phyloP scores from a whole-genome alignment of 495 filamentous ascomycete genomes.

The Hyaloscypha hepaticicola region DNA sequence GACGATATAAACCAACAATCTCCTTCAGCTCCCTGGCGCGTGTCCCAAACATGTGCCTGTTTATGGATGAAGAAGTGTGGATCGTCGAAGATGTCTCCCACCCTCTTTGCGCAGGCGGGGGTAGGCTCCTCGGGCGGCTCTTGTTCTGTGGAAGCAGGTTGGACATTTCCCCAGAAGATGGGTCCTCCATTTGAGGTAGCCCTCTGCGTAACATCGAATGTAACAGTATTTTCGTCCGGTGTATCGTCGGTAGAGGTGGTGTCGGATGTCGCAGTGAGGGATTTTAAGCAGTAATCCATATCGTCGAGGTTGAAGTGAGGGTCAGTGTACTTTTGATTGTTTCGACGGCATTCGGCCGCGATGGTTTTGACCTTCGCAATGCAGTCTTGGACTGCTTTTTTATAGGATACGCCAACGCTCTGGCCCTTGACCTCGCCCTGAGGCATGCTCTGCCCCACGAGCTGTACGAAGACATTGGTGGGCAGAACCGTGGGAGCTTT shows the following conservation, averaged over 20 bases:
- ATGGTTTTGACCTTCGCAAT: conserved; percentile 75
- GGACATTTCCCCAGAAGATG: conserved; percentile 21
- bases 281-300: conserved; percentile 59
- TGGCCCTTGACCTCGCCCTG: conserved; percentile 11
- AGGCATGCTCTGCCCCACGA: conserved; percentile 43
- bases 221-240: neutral
- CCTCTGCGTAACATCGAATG: conserved; percentile 12
- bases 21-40: conserved; percentile 74
- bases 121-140: conserved; percentile 8
- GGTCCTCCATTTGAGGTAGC: conserved; percentile 6
- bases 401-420: conserved; percentile 46
- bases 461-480: conserved; percentile 66
- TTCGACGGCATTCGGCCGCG: conserved; percentile 71
- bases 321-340: conserved; percentile 89
- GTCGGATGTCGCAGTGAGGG: conserved; percentile 41
- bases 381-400: conserved; percentile 70
- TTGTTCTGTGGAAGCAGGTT: conserved; percentile 21
- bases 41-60: conserved; percentile 75
- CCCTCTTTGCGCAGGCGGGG: conserved; percentile 63
- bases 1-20: conserved; percentile 94
- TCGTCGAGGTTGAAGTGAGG: conserved; percentile 83
- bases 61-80: conserved; percentile 77
- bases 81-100: conserved; percentile 80
- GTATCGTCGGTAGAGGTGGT: neutral
- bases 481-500: conserved; percentile 69